Percentiles rank a stretch among this genome's conserved stretches.
phyloP scores from a whole-genome alignment of 2,329 filamentous ascomycete genomes.

The Penicillium sp. region DNA sequence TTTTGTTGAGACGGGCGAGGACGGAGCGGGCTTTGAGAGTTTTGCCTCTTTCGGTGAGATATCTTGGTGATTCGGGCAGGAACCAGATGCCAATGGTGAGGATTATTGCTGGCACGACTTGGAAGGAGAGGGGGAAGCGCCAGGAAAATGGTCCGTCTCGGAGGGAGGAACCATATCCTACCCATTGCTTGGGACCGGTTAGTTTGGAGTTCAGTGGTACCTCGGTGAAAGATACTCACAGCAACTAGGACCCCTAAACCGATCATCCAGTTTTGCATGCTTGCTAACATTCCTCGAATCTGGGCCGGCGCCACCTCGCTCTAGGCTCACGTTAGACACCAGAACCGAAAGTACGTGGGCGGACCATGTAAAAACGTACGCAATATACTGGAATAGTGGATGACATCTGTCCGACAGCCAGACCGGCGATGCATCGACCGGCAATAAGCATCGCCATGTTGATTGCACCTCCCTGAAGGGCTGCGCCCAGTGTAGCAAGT shows the following conservation, averaged over 20 bases:
- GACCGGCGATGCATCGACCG: slow-evolving; percentile 50
- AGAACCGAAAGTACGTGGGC: background rate
- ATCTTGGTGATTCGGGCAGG: slow-evolving; percentile 37
- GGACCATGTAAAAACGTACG: slow-evolving; percentile 20
- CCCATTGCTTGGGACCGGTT: slow-evolving; percentile 41
- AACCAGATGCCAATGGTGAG: slow-evolving; percentile 34
- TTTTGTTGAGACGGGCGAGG: slow-evolving; percentile 30
- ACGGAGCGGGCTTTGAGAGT: slow-evolving; percentile 34
- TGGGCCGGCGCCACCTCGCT: slow-evolving; percentile 42
- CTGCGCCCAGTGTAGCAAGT: slow-evolving; percentile 33
- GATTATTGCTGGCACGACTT: slow-evolving; percentile 42
- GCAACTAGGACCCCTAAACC: slow-evolving; percentile 44
- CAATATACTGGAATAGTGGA: slow-evolving; percentile 49
- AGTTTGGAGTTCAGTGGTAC: background rate
- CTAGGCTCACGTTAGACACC: slow-evolving; percentile 13
- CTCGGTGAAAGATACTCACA: slow-evolving; percentile 25
- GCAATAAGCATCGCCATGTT: slow-evolving; percentile 47
- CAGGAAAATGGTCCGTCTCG: slow-evolving; percentile 31
- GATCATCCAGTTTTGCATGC: slow-evolving; percentile 47
- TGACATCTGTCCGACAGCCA: slow-evolving; percentile 50
- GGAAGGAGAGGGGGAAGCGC: slow-evolving; percentile 36
- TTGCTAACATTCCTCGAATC: slow-evolving; percentile 41
- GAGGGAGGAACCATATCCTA: slow-evolving; percentile 48
- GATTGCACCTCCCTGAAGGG: slow-evolving; percentile 37
- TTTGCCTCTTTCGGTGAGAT: slow-evolving; percentile 39